phyloP scores from a whole-genome alignment of 1,284 basidiomycete species.

The Microbotryum intermedium region DNA sequence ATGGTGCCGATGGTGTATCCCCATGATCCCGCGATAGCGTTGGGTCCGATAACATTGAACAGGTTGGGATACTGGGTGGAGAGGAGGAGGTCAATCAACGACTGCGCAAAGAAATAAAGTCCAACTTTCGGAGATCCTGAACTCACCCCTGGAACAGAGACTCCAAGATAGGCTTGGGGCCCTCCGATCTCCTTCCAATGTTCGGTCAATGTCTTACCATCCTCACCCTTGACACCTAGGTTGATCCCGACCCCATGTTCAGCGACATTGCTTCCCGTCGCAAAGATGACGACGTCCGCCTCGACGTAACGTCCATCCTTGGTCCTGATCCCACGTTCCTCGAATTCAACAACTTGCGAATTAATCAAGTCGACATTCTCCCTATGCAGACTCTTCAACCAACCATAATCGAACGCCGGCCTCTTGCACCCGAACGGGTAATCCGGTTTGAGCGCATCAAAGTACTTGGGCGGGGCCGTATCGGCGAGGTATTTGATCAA shows the following conservation, averaged over 20 bases:
- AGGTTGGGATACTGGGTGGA: slow-evolving; percentile 28
- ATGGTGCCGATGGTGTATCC: slow-evolving; percentile 26
- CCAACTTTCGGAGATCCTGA: too few species aligned
- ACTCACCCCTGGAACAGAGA: slow-evolving; percentile 28
- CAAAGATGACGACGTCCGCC: slow-evolving; percentile 35
- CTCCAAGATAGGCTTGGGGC: slow-evolving; percentile 31
- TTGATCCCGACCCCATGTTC: slow-evolving; percentile 33
- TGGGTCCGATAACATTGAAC: slow-evolving; percentile 31
- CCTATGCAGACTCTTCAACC: slow-evolving; percentile 47
- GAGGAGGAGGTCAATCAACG: too few species aligned
- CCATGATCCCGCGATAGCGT: slow-evolving; percentile 27
- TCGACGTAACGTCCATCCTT: slow-evolving; percentile 42
- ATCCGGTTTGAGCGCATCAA: slow-evolving; percentile 45
- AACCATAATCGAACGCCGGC: slow-evolving; percentile 50
- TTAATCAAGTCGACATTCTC: slow-evolving; percentile 50
- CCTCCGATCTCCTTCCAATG: slow-evolving; percentile 29
- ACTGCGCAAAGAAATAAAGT: too few species aligned
- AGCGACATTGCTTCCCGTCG: slow-evolving; percentile 37
- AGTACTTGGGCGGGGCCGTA: slow-evolving; percentile 46
- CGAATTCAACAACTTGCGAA: slow-evolving; percentile 44
- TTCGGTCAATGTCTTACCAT: slow-evolving; percentile 26
- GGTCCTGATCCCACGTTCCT: slow-evolving; percentile 46
- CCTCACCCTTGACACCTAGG: slow-evolving; percentile 29
- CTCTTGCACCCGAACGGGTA: slow-evolving; percentile 50
- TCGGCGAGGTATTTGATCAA: slow-evolving; percentile 43